Conservation (phyloP, 2,329 filamentous ascomycete genomes). For the Fulvia fulva region DNA sequence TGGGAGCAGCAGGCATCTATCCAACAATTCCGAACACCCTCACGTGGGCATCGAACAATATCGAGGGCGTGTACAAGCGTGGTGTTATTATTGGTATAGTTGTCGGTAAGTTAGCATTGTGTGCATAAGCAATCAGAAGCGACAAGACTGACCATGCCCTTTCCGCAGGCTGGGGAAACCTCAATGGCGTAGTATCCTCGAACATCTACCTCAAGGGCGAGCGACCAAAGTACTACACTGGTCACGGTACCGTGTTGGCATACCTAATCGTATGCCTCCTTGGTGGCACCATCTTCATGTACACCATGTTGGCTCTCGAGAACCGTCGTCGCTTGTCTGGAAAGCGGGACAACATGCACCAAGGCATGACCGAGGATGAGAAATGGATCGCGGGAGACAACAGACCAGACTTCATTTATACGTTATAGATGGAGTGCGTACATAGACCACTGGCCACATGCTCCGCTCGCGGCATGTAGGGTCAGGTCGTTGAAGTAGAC, state of each 20-base stretch:
- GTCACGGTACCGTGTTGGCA: constrained; percentile 70
- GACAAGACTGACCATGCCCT: too few relatives aligned
- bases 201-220: constrained; percentile 63
- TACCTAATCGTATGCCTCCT: constrained; percentile 63
- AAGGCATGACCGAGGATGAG: constrained; percentile 61
- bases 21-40: constrained; percentile 84
- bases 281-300: constrained; percentile 63
- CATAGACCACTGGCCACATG: neutral
- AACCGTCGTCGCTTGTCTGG: constrained; percentile 66
- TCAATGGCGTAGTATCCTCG: constrained; percentile 80
- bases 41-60: constrained; percentile 82
- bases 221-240: constrained; percentile 40
- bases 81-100: constrained; percentile 83
- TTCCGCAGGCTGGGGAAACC: constrained; percentile 68
- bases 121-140: too few relatives aligned
- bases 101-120: constrained; percentile 44
- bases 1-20: constrained; percentile 84
- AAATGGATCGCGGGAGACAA: constrained; percentile 65
- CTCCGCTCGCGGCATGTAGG: neutral
- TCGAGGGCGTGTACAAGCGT: constrained; percentile 85
- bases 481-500: neutral
- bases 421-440: neutral
- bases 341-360: constrained; percentile 59
- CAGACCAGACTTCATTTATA: constrained; percentile 40
- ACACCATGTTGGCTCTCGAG: constrained; percentile 60